Conservation (phyloP, 495 filamentous ascomycete species). For the Penicillium bovifimosum region DNA sequence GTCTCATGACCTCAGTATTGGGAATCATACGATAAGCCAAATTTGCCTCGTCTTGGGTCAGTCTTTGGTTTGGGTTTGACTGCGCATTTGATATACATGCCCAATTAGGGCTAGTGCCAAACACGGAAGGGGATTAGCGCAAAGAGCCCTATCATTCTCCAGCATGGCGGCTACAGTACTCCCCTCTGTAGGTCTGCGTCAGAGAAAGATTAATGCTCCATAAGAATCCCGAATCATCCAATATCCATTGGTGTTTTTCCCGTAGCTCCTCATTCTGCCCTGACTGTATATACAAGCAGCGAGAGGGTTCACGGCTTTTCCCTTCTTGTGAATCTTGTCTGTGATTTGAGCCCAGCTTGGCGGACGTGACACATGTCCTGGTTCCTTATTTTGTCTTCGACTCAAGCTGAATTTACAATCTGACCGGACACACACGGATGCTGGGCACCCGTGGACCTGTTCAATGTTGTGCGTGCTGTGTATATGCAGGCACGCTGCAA, state of each 20-base stretch:
- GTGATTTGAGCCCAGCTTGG: not conserved
- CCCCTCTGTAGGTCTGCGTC: too few species aligned
- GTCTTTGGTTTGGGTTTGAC: too few species aligned
- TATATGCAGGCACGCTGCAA: not conserved
- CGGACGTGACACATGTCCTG: slow-evolving; percentile 10
- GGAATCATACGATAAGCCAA: too few species aligned
- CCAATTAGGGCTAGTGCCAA: too few species aligned
- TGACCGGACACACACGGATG: not conserved
- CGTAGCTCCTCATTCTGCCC: slow-evolving; percentile 7
- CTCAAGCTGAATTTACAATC: slow-evolving; percentile 9
- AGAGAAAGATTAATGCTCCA: too few species aligned
- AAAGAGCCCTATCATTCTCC: too few species aligned
- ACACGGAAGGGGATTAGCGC: too few species aligned
- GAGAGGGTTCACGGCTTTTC: not conserved
- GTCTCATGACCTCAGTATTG: too few species aligned
- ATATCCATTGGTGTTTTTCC: not conserved
- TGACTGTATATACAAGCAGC: slow-evolving; percentile 17
- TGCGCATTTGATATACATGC: too few species aligned
- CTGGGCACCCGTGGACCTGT: not conserved
- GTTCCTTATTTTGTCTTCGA: slow-evolving; percentile 18
- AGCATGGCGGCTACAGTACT: too few species aligned
- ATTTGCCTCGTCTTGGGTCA: too few species aligned
- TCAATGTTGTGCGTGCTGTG: not conserved
- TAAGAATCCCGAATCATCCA: too few species aligned
- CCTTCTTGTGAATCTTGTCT: not conserved